Evolutionary conservation across 257 asterid genomes (phyloP), one percentile per base, ranked within the genome.

Genomic region (Catharanthus roseus): DNA sequence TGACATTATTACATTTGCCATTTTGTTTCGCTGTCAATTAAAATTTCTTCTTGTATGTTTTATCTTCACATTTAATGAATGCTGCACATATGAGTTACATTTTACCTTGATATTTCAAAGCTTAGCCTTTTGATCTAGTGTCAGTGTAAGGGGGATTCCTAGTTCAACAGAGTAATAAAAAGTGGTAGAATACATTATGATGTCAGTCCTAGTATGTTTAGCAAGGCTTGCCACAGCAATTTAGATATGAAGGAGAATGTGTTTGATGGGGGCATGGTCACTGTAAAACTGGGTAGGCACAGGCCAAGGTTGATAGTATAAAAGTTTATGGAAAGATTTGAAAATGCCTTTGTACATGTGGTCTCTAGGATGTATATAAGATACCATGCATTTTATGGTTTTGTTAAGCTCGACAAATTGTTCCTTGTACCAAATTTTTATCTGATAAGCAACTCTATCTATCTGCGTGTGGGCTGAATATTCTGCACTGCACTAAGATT

Each of bases 21-120:
- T 56, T 54, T 36, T 31, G 42, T 38, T 42, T 19, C 5, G 68
- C 6, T 56, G 39, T 60, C 10, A 69, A 36, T n/a, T 21, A 31
- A 29, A 72, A n/a, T 12, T 72, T 12, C 34, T 34, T 10, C n/a
- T 36, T n/a, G 73, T 74, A 53, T 72, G 63, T 53, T 34, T 72
- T 61, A 4, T 31, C n/a, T 38, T 41, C 53, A 49, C 42, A 12
- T 50, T 50, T 1, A 49, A 10, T 38, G 10, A 13, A 15, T 36
- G 42, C 55, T 72, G 8, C 26, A 45, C 33, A 1, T 1, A 12
- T 9, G 54, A 55, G 53, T 69, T 28, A 13, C 44, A 23, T 42
- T 71, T 26, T 21, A 6, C 26, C 66, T 70, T 24, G 33, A 38
- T 39, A 47, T 24, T 69, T 15, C 41, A 1, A 42, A 38, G 41